Percentiles rank a stretch among this genome's conserved stretches.
These are phyloP conservation scores for Chaetomiaceae sp. DNA, from an alignment of 2,329 filamentous ascomycete species.

Conservation along the genomic window DNA sequence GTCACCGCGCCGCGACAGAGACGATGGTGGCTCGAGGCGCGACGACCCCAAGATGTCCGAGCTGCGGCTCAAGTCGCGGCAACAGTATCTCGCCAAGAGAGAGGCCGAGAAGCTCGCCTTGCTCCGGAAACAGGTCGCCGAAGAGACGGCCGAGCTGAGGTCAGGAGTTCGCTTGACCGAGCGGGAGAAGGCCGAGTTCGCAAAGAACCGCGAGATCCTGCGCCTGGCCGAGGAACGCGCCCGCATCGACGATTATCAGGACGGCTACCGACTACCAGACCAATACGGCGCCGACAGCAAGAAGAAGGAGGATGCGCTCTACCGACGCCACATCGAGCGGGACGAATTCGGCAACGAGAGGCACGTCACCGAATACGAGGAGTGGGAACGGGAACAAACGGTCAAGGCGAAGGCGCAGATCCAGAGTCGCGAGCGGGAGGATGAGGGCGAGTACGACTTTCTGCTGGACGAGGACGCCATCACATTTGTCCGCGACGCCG, in stretches of 20 bases:
- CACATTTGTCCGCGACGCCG: slow-evolving; percentile 28
- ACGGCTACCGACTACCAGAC: slow-evolving; percentile 90
- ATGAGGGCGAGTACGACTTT: slow-evolving; percentile 84
- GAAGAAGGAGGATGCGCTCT: slow-evolving; percentile 84
- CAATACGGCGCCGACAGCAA: slow-evolving; percentile 89
- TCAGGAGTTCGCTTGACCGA: slow-evolving; percentile 72
- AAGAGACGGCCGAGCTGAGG: slow-evolving; percentile 77
- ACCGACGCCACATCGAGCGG: slow-evolving; percentile 82
- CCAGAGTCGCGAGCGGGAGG: slow-evolving; percentile 65
- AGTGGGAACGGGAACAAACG: slow-evolving; percentile 90
- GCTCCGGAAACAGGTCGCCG: slow-evolving; percentile 83
- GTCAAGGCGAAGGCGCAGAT: slow-evolving; percentile 86
- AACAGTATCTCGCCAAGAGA: slow-evolving; percentile 90
- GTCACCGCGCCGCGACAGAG: slow-evolving; percentile 20
- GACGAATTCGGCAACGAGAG: slow-evolving; percentile 85
- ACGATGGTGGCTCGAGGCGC: slow-evolving; percentile 57
- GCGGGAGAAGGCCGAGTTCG: slow-evolving; percentile 81
- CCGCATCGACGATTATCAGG: slow-evolving; percentile 83
- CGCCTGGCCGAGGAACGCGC: slow-evolving; percentile 78
- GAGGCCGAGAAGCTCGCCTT: slow-evolving; percentile 81
- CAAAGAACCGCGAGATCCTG: slow-evolving; percentile 78
- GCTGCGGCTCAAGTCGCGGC: slow-evolving; percentile 75
- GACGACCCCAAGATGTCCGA: slow-evolving; percentile 70
- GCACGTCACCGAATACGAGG: slow-evolving; percentile 88
- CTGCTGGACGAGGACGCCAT: slow-evolving; percentile 73